A percentile compares a stretch with the other conserved stretches of the same genome.
Conservation (phyloP, 108 stramenopile genomes). For the Poteriospumella lacustris region DNA sequence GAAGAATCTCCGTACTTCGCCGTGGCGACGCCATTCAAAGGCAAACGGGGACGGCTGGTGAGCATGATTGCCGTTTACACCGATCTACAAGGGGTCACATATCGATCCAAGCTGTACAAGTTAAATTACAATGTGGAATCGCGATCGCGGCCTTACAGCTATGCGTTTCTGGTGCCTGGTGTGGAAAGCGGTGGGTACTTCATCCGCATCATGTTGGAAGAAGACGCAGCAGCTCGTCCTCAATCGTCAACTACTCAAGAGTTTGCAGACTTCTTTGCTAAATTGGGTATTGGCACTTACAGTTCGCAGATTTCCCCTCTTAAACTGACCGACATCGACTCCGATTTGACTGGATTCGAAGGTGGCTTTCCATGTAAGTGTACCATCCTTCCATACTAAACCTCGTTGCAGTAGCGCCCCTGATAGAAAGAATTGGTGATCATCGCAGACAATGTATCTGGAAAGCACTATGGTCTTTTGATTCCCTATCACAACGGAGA, state of each 20-base stretch:
- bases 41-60: neutral
- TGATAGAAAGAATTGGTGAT: too few species aligned
- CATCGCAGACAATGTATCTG: neutral
- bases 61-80: neutral
- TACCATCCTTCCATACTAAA: neutral
- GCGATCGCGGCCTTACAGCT: neutral
- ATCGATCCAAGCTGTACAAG: neutral
- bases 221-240: neutral
- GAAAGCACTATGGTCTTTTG: constrained; percentile 39
- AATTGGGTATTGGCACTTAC: constrained; percentile 23
- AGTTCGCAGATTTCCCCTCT: constrained; percentile 21
- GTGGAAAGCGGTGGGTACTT: constrained; percentile 20
- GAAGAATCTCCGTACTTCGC: neutral
- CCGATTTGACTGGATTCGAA: constrained; percentile 48
- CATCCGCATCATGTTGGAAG: neutral
- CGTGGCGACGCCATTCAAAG: neutral
- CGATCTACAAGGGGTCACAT: neutral
- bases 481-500: constrained; percentile 50
- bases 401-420: neutral
- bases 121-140: neutral
- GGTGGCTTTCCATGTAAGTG: constrained; percentile 41
- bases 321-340: constrained; percentile 41
- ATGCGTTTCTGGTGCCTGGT: constrained; percentile 22
- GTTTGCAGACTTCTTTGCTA: constrained; percentile 14
- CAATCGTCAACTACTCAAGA: constrained; percentile 20